These are phyloP conservation scores for Suillus plorans DNA, from an alignment of 768 basidiomycete species.

Conservation along the genomic window DNA sequence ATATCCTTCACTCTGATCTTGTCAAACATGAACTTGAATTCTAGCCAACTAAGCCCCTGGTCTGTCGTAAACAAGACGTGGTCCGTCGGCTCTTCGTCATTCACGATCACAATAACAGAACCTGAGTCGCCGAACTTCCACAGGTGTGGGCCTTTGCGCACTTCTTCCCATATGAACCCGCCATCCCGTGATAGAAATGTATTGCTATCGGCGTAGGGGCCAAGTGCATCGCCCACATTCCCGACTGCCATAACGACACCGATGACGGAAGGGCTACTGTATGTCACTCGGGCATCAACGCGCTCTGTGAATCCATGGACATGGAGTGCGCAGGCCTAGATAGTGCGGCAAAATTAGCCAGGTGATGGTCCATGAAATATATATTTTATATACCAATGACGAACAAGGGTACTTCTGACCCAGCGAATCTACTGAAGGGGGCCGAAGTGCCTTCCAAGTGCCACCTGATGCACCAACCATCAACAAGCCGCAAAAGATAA, in stretches of 20 bases:
- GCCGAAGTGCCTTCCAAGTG: conserved; percentile 79
- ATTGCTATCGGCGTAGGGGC: conserved; percentile 81
- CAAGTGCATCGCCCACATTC: conserved; percentile 85
- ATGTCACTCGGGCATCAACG: conserved; percentile 85
- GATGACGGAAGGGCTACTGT: conserved; percentile 86
- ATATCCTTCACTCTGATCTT: conserved; percentile 74
- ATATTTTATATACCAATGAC: conserved; percentile 45
- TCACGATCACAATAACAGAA: conserved; percentile 88
- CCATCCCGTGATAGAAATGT: conserved; percentile 96
- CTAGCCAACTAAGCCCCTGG: conserved; percentile 84
- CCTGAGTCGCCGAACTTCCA: conserved; percentile 99
- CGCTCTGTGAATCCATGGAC: conserved; percentile 97
- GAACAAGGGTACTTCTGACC: conserved; percentile 71
- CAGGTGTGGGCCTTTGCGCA: conserved; percentile 95
- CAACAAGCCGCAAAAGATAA: not conserved
- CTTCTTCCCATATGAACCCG: conserved; percentile 97
- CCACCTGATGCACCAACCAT: conserved; percentile 50
- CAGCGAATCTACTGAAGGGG: conserved; percentile 75
- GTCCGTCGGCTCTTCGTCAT: conserved; percentile 92
- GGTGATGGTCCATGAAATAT: no score
- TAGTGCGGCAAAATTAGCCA: conserved; percentile 13
- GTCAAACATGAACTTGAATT: conserved; percentile 77
- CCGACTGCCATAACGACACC: conserved; percentile 96
- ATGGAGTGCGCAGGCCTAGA: conserved; percentile 80
- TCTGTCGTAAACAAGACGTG: conserved; percentile 87